These are phyloP conservation scores for Schrenkiella parvula DNA, from an alignment of 345 rosid genomes.

Conservation along the genomic window DNA sequence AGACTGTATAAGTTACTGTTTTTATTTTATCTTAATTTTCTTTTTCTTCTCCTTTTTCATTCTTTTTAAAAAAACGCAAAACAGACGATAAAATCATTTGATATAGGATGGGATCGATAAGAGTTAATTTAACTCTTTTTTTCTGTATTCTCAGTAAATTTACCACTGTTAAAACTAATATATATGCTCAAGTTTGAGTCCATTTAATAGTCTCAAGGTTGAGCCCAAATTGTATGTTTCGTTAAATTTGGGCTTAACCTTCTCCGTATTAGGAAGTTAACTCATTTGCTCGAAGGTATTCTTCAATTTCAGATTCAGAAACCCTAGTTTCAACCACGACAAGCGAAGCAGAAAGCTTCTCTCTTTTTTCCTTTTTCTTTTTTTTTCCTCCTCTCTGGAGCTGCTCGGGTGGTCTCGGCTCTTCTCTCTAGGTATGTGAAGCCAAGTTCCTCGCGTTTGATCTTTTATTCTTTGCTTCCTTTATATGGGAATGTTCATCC, in stretches of 20 bases:
- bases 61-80: neutral
- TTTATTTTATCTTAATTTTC: too few species aligned
- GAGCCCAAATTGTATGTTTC: neutral
- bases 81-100: neutral
- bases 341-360: neutral
- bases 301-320: constrained; percentile 6
- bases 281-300: neutral
- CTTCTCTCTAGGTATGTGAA: constrained; percentile 7
- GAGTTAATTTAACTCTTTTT: neutral
- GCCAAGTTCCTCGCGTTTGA: neutral
- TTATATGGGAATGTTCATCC: neutral
- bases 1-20: neutral
- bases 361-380: neutral
- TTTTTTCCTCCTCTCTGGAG: neutral
- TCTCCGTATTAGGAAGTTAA: neutral
- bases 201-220: neutral
- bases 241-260: neutral
- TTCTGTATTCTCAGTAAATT: neutral
- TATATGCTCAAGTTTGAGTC: neutral
- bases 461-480: neutral
- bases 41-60: neutral
- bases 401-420: neutral
- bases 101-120: neutral
- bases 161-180: neutral
- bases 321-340: constrained; percentile 11